Percentiles rank a stretch among this genome's conserved stretches.
These are phyloP conservation scores for Pseudodiploospora longispora DNA, from an alignment of 2,329 filamentous ascomycete genomes.

Conservation along the genomic window DNA sequence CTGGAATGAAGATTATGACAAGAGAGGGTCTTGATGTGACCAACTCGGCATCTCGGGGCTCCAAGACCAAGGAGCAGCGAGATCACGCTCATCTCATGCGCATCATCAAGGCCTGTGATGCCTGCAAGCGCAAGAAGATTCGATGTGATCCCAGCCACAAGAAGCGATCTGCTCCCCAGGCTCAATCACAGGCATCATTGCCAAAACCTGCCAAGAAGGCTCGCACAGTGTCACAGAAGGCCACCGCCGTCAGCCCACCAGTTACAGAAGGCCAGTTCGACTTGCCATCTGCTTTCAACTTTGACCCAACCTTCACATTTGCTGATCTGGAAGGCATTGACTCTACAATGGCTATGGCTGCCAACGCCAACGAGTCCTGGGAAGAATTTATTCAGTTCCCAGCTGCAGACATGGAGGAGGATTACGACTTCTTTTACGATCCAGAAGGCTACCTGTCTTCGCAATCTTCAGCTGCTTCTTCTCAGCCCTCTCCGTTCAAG, in stretches of 20 bases:
- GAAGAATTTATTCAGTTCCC: slow-evolving; percentile 40
- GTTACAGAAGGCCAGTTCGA: neutral
- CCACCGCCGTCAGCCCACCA: slow-evolving; percentile 8
- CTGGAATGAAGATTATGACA: slow-evolving; percentile 61
- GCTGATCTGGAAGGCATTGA: slow-evolving; percentile 14
- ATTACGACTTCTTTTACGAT: slow-evolving; percentile 40
- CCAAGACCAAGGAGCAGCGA: slow-evolving; percentile 60
- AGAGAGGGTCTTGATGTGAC: slow-evolving; percentile 56
- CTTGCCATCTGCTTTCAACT: slow-evolving; percentile 4
- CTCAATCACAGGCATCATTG: slow-evolving; percentile 17
- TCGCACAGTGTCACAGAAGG: slow-evolving; percentile 18
- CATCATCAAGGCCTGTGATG: slow-evolving; percentile 59
- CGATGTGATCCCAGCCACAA: slow-evolving; percentile 54
- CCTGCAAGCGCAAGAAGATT: slow-evolving; percentile 55
- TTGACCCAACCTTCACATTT: slow-evolving; percentile 14
- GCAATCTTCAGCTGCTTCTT: slow-evolving; percentile 18
- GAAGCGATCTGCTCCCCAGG: slow-evolving; percentile 32
- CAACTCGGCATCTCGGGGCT: slow-evolving; percentile 52
- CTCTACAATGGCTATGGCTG: slow-evolving; percentile 6
- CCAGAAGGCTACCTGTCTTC: slow-evolving; percentile 35
- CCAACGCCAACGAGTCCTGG: slow-evolving; percentile 26
- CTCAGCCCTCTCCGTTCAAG: slow-evolving; percentile 19
- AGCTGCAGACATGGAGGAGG: slow-evolving; percentile 22
- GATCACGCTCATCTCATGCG: slow-evolving; percentile 60
- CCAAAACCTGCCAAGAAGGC: slow-evolving; percentile 35